A percentile compares a stretch with the other conserved stretches of the same genome.
These are phyloP conservation scores for Backusella macrospora DNA, from an alignment of 192 early-diverging fungal genomes.

Conservation along the genomic window DNA sequence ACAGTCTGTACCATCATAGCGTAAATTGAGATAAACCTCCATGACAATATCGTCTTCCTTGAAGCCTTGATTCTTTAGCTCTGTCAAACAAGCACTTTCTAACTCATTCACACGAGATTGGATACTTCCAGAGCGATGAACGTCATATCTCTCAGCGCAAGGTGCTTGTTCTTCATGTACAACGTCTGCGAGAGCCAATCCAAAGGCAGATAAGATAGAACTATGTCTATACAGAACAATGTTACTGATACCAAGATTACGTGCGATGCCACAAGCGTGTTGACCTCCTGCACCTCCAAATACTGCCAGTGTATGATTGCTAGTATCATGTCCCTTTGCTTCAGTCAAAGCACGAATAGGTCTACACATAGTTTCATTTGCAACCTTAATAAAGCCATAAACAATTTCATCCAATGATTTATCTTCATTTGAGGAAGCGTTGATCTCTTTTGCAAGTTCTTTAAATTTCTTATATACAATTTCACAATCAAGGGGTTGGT, in stretches of 20 bases:
- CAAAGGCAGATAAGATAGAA: slow-evolving; percentile 94
- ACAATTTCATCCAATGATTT: slow-evolving; percentile 88
- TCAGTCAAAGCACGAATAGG: slow-evolving; percentile 93
- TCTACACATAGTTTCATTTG: slow-evolving; percentile 96
- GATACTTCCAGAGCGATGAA: slow-evolving; percentile 42
- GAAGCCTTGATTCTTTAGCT: slow-evolving; percentile 77
- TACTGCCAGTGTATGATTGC: slow-evolving; percentile 82
- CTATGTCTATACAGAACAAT: slow-evolving; percentile 89
- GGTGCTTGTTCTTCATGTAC: slow-evolving; percentile 93
- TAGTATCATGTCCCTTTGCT: slow-evolving; percentile 87
- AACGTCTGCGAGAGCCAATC: slow-evolving; percentile 85
- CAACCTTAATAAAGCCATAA: slow-evolving; percentile 93
- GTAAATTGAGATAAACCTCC: slow-evolving; percentile 83
- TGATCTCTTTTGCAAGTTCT: slow-evolving; percentile 66
- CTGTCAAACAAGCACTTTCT: slow-evolving; percentile 42
- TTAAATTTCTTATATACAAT: slow-evolving; percentile 67
- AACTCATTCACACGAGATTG: slow-evolving; percentile 58
- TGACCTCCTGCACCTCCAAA: slow-evolving; percentile 98
- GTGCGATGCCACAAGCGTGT: slow-evolving; percentile 94
- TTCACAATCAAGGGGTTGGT: slow-evolving; percentile 75
- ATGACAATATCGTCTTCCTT: slow-evolving; percentile 47
- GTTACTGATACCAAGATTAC: slow-evolving; percentile 77
- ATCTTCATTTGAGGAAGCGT: slow-evolving; percentile 50
- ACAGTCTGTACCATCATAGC: slow-evolving; percentile 93
- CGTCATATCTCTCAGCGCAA: slow-evolving; percentile 50